A percentile compares a stretch with the other conserved stretches of the same genome.
These are phyloP conservation scores for Epichloe glyceriae DNA, from an alignment of 2,329 filamentous ascomycete species.

Conservation along the genomic window DNA sequence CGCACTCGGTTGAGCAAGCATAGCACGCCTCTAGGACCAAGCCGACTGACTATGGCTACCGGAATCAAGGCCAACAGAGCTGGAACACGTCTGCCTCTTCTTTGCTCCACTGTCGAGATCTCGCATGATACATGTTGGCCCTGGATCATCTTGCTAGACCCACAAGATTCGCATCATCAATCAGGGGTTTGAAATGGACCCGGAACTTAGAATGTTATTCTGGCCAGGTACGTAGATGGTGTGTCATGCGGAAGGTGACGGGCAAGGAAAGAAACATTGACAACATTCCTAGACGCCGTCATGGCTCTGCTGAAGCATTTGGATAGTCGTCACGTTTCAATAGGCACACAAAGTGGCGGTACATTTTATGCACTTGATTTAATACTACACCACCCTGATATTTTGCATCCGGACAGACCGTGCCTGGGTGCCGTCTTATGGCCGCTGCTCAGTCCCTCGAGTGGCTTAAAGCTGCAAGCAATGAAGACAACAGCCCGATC, in stretches of 20 bases:
- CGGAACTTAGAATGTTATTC: slow-evolving; percentile 5
- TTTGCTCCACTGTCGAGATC: slow-evolving; percentile 16
- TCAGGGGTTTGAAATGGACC: slow-evolving; percentile 19
- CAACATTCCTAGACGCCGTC: slow-evolving; percentile 11
- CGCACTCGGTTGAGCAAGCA: too few species aligned
- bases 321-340: slow-evolving; percentile 15
- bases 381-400: slow-evolving; percentile 16
- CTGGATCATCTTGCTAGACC: slow-evolving; percentile 20
- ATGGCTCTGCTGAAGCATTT: slow-evolving; percentile 21
- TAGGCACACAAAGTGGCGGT: slow-evolving; percentile 19
- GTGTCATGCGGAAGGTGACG: not conserved
- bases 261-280: not conserved
- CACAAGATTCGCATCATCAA: slow-evolving; percentile 21
- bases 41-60: slow-evolving; percentile 21
- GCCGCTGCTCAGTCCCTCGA: slow-evolving; percentile 8
- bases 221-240: not conserved
- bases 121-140: slow-evolving; percentile 17
- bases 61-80: slow-evolving; percentile 12
- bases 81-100: slow-evolving; percentile 18
- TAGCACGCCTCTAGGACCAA: not conserved
- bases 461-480: slow-evolving; percentile 2
- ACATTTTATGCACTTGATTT: slow-evolving; percentile 19
- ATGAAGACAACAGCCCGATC: slow-evolving; percentile 7
- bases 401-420: slow-evolving; percentile 13
- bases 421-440: slow-evolving; percentile 14